Evolutionary conservation across 495 filamentous ascomycete species (phyloP).

Genomic region (Gamarada debralockiae): DNA sequence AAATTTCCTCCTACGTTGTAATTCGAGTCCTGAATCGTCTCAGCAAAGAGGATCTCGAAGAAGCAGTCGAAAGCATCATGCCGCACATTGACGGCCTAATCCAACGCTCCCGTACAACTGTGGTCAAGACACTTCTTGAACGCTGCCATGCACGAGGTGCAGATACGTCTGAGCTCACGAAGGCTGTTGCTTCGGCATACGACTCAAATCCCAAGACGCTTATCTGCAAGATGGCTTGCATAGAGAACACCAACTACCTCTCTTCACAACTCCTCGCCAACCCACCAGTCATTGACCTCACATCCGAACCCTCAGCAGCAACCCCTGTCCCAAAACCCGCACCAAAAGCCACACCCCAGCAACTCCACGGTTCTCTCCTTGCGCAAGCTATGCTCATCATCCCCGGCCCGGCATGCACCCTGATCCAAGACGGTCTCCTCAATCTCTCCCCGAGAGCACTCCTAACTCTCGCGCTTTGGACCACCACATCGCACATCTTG

Average conservation of each 20-base stretch:
- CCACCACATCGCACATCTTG: slow-evolving; percentile 25
- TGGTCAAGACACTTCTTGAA: slow-evolving; percentile 79
- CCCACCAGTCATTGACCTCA: not conserved
- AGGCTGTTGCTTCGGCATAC: slow-evolving; percentile 18
- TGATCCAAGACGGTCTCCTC: slow-evolving; percentile 23
- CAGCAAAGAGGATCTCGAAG: slow-evolving; percentile 74
- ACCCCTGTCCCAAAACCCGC: not conserved
- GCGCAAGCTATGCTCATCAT: slow-evolving; percentile 26
- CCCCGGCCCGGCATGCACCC: slow-evolving; percentile 14
- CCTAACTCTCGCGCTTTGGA: slow-evolving; percentile 18
- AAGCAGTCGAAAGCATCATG: slow-evolving; percentile 60
- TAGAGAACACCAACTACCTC: slow-evolving; percentile 17
- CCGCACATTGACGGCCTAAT: slow-evolving; percentile 68
- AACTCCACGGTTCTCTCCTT: slow-evolving; percentile 26
- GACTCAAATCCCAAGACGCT: slow-evolving; percentile 18
- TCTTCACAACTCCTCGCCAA: not conserved
- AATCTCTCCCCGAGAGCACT: slow-evolving; percentile 10
- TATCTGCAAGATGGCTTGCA: slow-evolving; percentile 23
- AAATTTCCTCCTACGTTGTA: slow-evolving; percentile 82
- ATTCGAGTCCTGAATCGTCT: slow-evolving; percentile 76
- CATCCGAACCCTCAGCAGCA: not conserved
- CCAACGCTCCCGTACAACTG: slow-evolving; percentile 66
- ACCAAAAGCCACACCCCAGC: slow-evolving; percentile 16
- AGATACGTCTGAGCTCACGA: slow-evolving; percentile 10
- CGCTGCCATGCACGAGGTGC: slow-evolving; percentile 60